phyloP scores from a whole-genome alignment of 768 basidiomycete genomes.

The Tricholoma saponaceum region DNA sequence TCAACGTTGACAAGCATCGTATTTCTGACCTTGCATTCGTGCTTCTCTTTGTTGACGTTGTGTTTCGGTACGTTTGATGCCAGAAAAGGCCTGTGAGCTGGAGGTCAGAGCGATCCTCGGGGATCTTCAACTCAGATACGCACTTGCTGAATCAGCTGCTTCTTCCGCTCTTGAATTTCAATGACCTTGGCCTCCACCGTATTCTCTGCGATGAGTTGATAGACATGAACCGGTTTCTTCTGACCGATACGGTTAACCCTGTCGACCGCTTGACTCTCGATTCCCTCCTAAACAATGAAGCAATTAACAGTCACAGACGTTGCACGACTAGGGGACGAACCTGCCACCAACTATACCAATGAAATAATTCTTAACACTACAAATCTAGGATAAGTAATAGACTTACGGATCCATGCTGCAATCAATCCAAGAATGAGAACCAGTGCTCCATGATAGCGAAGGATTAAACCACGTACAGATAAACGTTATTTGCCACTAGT shows the following conservation, averaged over 20 bases:
- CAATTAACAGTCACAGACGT: not conserved
- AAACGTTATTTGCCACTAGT: conserved; percentile 78
- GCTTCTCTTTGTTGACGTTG: conserved; percentile 76
- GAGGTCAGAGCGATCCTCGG: not conserved
- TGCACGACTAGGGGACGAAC: conserved; percentile 20
- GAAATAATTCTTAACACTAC: not conserved
- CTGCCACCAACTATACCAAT: conserved; percentile 71
- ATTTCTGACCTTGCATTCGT: conserved; percentile 62
- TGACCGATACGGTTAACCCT: conserved; percentile 85
- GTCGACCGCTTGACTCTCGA: conserved; percentile 82
- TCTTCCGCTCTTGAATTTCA: conserved; percentile 86
- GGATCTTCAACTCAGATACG: not conserved
- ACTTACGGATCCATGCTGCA: conserved; percentile 81
- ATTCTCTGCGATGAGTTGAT: conserved; percentile 86
- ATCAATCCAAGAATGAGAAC: conserved; percentile 6
- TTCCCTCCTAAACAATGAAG: conserved; percentile 52
- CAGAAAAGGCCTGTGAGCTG: conserved; percentile 70
- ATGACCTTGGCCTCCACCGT: conserved; percentile 87
- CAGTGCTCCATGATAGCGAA: not conserved
- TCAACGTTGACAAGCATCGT: not conserved
- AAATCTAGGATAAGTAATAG: not conserved
- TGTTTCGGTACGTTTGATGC: conserved; percentile 72
- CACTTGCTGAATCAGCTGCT: conserved; percentile 73
- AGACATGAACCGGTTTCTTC: conserved; percentile 77
- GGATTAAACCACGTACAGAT: conserved; percentile 40